These are phyloP conservation scores for Henckelia pumila DNA, from an alignment of 257 asterid genomes.

Conservation along the genomic window DNA sequence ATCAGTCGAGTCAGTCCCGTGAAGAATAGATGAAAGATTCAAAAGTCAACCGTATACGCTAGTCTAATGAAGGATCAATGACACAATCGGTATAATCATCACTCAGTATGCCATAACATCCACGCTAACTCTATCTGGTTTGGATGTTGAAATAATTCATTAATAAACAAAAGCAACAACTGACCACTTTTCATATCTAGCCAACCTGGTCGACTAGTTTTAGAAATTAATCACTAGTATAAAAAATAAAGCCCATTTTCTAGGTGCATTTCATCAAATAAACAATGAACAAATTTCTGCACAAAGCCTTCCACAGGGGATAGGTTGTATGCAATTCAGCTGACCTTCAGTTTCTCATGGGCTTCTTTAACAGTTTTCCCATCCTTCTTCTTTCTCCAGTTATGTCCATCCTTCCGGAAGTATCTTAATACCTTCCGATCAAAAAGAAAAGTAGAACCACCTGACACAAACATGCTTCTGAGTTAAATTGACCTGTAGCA, in stretches of 20 bases:
- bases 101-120: neutral
- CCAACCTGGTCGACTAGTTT: neutral
- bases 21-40: neutral
- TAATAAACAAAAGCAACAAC: neutral
- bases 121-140: neutral
- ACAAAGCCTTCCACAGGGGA: neutral
- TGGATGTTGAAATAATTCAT: neutral
- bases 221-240: neutral
- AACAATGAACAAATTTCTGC: neutral
- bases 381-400: slow-evolving; percentile 95
- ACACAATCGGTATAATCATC: neutral
- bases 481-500: slow-evolving; percentile 26
- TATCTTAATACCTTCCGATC: slow-evolving; percentile 89
- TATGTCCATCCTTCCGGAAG: slow-evolving; percentile 97
- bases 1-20: no score
- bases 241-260: neutral
- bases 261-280: neutral
- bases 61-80: neutral
- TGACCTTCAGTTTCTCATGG: slow-evolving; percentile 93
- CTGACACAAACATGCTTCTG: slow-evolving; percentile 40
- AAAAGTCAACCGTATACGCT: neutral
- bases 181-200: no score
- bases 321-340: slow-evolving; percentile 23
- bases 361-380: slow-evolving; percentile 99
- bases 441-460: slow-evolving; percentile 96